A percentile compares a stretch with the other conserved stretches of the same genome.
phyloP scores from a whole-genome alignment of 305 asterid genomes.

The Salvia sclarea region DNA sequence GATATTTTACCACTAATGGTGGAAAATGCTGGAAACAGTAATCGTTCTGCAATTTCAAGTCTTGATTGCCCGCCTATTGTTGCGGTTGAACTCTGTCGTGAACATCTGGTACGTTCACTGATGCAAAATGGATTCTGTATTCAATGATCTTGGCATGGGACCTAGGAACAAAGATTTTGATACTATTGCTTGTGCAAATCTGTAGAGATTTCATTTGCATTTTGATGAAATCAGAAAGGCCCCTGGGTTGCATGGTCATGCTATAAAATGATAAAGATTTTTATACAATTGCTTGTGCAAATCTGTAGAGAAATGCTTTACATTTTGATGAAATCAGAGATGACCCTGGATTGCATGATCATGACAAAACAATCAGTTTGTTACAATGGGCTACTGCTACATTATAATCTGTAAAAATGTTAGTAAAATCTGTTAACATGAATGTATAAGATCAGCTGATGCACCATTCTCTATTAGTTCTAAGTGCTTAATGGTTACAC shows the following conservation, averaged over 20 bases:
- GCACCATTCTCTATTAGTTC: background rate
- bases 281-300: too few relatives aligned
- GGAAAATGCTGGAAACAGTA: slow-evolving; percentile 82
- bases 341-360: too few relatives aligned
- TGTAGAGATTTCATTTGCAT: background rate
- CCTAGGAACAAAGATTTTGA: slow-evolving; percentile 16
- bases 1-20: slow-evolving; percentile 77
- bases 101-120: slow-evolving; percentile 71
- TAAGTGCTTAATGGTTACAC: background rate
- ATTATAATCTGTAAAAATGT: background rate
- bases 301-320: too few relatives aligned
- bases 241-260: background rate
- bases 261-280: too few relatives aligned
- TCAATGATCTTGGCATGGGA: slow-evolving; percentile 8
- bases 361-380: background rate
- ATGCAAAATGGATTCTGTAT: slow-evolving; percentile 10
- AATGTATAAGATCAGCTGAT: background rate
- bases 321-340: too few relatives aligned
- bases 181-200: background rate
- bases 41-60: slow-evolving; percentile 79
- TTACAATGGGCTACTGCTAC: background rate
- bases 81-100: slow-evolving; percentile 91
- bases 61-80: slow-evolving; percentile 72
- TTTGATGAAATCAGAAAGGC: background rate
- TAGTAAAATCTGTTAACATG: background rate